Base-by-base conservation (phyloP, 768 basidiomycete genomes). In the Kwoniella bestiolae region DNA sequence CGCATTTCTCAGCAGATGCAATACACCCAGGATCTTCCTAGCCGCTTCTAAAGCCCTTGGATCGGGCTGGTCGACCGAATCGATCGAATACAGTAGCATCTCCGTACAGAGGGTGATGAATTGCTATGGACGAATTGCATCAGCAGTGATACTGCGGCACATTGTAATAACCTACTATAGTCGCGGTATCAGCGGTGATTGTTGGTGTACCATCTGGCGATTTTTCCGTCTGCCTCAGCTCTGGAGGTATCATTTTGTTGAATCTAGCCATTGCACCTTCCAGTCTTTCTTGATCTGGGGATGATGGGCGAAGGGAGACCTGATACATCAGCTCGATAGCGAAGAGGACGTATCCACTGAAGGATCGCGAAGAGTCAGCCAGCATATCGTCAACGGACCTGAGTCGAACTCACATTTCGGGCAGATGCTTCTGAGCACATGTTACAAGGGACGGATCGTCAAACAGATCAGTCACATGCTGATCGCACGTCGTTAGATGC, bases 41-140 rank as follows among this genome's bases (percentile, higher is more conserved):
- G 60, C 60, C 0, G 56, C 68, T 4, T 60, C 60, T 4, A 70
- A 34, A 1, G 64, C 55, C 16, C 47, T 47, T 3, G 47, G 28
- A 55, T 66, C 49, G 2, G 64, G 64, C 25, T 34, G 26, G 4
- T 47, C 25, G 14, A 47, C 26, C 34, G 56, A 18, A 34, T 59
- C 53, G 23, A 52, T 56, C 5, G 35, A 55, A 29, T 53, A 52
- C 3, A 67, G 66, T 45, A 67, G 56, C 66, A 71, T 71, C 50
- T 71, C 70, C 1, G 63, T 31, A 14, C 66, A 59, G 8, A 61
- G 25, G 3, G 62, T 52, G 44, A 71, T 62, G 38, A 68, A 64
- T 57, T 71, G 66, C 70, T 71, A 46, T 44, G 6, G 3, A 32
- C 31, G n/a, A 55, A 21, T 16, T 35, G 14, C 1, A 12, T 26